Conservation (phyloP, 768 basidiomycete species). For the Phaffia tasmanica region DNA sequence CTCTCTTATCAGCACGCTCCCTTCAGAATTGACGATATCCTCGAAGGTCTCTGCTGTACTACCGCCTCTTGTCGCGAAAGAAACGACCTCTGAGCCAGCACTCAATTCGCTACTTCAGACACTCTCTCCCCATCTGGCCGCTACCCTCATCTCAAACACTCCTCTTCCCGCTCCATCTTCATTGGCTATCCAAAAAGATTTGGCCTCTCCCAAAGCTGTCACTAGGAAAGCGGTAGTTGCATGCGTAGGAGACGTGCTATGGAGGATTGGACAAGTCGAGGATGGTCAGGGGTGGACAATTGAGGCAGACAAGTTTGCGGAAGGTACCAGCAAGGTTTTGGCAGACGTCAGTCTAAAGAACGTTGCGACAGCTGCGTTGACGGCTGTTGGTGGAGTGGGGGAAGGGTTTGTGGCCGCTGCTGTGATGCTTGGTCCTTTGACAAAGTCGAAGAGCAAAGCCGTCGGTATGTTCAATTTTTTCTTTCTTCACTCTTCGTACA, state of each 20-base stretch:
- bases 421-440: constrained; percentile 53
- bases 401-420: constrained; percentile 75
- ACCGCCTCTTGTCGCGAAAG: constrained; percentile 52
- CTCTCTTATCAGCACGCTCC: constrained; percentile 50
- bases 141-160: constrained; percentile 44
- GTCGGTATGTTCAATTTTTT: constrained; percentile 45
- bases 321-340: constrained; percentile 49
- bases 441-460: constrained; percentile 30
- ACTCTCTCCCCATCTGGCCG: constrained; percentile 51
- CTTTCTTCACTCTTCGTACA: not conserved
- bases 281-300: constrained; percentile 37
- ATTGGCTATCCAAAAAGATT: constrained; percentile 55
- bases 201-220: constrained; percentile 54
- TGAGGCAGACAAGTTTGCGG: constrained; percentile 47
- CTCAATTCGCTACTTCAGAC: constrained; percentile 47
- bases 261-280: constrained; percentile 38
- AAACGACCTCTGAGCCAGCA: constrained; percentile 57
- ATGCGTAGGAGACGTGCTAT: constrained; percentile 53
- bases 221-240: constrained; percentile 53
- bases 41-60: constrained; percentile 41
- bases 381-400: constrained; percentile 53
- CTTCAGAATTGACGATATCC: constrained; percentile 40
- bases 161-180: constrained; percentile 44
- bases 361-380: constrained; percentile 52
- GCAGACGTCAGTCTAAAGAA: constrained; percentile 57